A percentile compares a stretch with the other conserved stretches of the same genome.
These are phyloP conservation scores for Xylariaceae sp. DNA, from an alignment of 2,329 filamentous ascomycete genomes.

Conservation along the genomic window DNA sequence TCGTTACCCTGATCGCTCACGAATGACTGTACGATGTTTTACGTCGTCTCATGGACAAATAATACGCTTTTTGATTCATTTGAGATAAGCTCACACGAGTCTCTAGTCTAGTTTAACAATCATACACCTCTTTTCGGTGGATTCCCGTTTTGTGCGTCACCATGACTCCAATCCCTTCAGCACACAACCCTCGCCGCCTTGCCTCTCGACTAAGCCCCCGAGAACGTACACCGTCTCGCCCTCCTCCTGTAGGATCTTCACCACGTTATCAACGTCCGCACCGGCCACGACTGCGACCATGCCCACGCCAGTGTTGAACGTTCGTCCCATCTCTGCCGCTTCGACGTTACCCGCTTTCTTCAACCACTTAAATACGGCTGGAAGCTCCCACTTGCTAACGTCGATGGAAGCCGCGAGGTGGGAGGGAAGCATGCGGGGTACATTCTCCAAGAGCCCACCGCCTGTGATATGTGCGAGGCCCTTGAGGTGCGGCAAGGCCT, in stretches of 20 bases:
- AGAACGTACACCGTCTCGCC: conserved; percentile 78
- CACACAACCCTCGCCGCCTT: conserved; percentile 56
- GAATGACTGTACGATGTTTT: no score
- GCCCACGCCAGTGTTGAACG: conserved; percentile 92
- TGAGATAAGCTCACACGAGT: no score
- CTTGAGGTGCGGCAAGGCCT: conserved; percentile 68
- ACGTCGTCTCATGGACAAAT: no score
- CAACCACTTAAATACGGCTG: conserved; percentile 83
- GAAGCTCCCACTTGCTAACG: conserved; percentile 70
- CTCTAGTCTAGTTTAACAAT: no score
- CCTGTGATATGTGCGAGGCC: conserved; percentile 97
- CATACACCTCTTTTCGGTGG: no score
- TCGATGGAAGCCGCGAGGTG: conserved; percentile 79
- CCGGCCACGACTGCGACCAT: conserved; percentile 84
- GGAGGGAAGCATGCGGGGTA: conserved; percentile 85
- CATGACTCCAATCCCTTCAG: conserved; percentile 55
- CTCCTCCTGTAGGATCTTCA: conserved; percentile 56
- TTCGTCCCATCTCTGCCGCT: conserved; percentile 78
- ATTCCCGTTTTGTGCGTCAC: conserved; percentile 22
- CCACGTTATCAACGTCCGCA: conserved; percentile 60
- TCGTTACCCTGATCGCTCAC: no score
- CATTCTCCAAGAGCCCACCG: conserved; percentile 88
- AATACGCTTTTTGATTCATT: no score
- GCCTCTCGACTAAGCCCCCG: conserved; percentile 65
- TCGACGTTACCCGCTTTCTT: conserved; percentile 69